Percentiles rank a stretch among this genome's conserved stretches.
Conservation (phyloP, 805 yeast genomes). For the Dipodascopsis uninucleata region DNA sequence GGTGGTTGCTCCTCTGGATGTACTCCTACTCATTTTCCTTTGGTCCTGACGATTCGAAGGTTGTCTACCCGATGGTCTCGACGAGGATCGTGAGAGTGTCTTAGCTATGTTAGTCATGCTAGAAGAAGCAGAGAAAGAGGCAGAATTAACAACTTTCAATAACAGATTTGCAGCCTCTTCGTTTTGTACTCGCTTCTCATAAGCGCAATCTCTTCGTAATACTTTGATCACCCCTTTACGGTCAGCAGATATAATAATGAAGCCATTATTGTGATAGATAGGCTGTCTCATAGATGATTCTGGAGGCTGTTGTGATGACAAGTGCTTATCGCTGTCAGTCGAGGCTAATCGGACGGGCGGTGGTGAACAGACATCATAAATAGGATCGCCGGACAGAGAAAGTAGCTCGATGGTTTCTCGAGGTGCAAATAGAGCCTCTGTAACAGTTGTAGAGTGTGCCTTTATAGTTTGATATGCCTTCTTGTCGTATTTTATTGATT, state of each 20-base stretch:
- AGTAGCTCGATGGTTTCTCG: conserved; percentile 58
- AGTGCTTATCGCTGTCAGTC: conserved; percentile 1
- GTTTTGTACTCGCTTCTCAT: conserved; percentile 33
- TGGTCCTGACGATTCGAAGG: not conserved
- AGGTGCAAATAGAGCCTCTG: conserved; percentile 78
- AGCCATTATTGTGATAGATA: conserved; percentile 32
- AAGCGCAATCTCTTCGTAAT: conserved; percentile 74
- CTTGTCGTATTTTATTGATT: conserved; percentile 29
- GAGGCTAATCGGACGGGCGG: conserved; percentile 30
- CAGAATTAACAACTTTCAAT: too few relatives aligned
- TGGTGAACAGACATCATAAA: conserved; percentile 56
- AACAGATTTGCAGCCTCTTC: conserved; percentile 12
- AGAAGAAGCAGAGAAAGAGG: not conserved
- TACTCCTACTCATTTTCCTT: not conserved
- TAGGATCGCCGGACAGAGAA: conserved; percentile 72
- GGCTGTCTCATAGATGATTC: too few relatives aligned
- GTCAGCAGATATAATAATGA: conserved; percentile 73
- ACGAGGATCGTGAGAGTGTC: not conserved
- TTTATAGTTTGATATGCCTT: conserved; percentile 43
- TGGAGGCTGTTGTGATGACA: conserved; percentile 1
- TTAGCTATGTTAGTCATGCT: not conserved
- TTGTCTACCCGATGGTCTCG: not conserved
- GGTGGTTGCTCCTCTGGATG: not conserved
- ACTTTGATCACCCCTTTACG: conserved; percentile 67
- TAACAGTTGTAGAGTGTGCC: conserved; percentile 70